Evolutionary conservation across 2,329 filamentous ascomycete genomes (phyloP).

Genomic region (Stemphylium beticola): DNA sequence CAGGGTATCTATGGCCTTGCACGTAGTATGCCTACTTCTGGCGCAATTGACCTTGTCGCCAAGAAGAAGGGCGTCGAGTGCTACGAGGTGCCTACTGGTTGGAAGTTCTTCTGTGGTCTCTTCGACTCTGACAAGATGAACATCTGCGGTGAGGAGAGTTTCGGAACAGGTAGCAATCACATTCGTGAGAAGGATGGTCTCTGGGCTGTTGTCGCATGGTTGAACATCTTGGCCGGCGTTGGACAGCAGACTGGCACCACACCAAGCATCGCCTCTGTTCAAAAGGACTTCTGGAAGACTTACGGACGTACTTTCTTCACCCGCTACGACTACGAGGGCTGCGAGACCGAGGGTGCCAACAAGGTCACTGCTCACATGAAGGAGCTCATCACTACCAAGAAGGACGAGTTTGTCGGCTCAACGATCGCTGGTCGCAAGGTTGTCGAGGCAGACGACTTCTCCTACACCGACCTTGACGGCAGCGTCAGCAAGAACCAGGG

Average conservation of each 20-base stretch:
- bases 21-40: constrained; percentile 96
- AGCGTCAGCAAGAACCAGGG: constrained; percentile 96
- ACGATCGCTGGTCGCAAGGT: constrained; percentile 83
- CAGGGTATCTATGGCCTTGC: constrained; percentile 95
- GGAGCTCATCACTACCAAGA: constrained; percentile 73
- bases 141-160: constrained; percentile 98
- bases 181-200: constrained; percentile 99
- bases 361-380: constrained; percentile 85
- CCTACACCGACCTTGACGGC: constrained; percentile 97
- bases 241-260: constrained; percentile 81
- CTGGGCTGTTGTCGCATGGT: constrained; percentile 96
- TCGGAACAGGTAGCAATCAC: constrained; percentile 97
- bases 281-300: constrained; percentile 94
- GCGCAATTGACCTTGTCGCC: constrained; percentile 92
- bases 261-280: constrained; percentile 93
- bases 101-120: constrained; percentile 98
- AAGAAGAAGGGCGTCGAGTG: constrained; percentile 89
- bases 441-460: constrained; percentile 90
- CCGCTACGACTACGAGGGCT: constrained; percentile 96
- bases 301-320: constrained; percentile 99
- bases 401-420: constrained; percentile 80
- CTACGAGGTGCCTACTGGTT: constrained; percentile 98
- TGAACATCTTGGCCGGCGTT: constrained; percentile 97
- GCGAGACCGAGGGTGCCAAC: constrained; percentile 87
- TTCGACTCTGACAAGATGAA: constrained; percentile 99